Evolutionary conservation across 2,329 filamentous ascomycete genomes (phyloP), one percentile per base, ranked within the genome.

Genomic region (Pleomassaria siparia): DNA sequence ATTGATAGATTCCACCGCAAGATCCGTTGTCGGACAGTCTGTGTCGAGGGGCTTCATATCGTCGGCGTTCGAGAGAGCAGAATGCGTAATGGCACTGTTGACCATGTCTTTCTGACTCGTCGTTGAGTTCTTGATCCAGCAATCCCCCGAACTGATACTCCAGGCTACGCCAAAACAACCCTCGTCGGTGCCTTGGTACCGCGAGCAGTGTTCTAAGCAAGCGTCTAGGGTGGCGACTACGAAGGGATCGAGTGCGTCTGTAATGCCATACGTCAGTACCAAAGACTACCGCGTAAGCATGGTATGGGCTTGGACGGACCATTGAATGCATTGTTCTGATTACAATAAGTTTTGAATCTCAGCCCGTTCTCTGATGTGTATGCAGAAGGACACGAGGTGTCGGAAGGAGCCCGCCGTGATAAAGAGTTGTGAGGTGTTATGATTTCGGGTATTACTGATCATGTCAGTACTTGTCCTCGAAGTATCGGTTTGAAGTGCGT

Each of bases 201-300:
- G 51, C 22, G 64, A 67, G 48, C 65, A 68, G 29, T 53, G 60
- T 18, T 66, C 63, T 55, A 68, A 58, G 33, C 64, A 68, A n/a
- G 55, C 61, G 24, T 46, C 21, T 53, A 61, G 60, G 11, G 47
- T 55, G 9, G 41, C 36, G 6, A 55, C 50, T 8, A 36, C 46
- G 46, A 63, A 62, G 7, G 55, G 42, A 15, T 18, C 43, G 36
- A 50, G n/a, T 4, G 60, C 61, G 49, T 66, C 61, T 64, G 28
- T 25, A 13, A 11, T n/a, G 24, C n/a, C 8, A 15, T n/a, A 13
- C 13, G 12, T 30, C 29, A 30, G 29, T 9, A 30, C 13, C 20
- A 15, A 47, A 20, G 56, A 24, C 57, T 47, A 16, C n/a, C 11
- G 8, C 13, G 22, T 24, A 36, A 16, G 24, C 12, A 4, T 0